phyloP scores from a whole-genome alignment of 169 alveolate species.

The Plasmodium cynomolgi region DNA sequence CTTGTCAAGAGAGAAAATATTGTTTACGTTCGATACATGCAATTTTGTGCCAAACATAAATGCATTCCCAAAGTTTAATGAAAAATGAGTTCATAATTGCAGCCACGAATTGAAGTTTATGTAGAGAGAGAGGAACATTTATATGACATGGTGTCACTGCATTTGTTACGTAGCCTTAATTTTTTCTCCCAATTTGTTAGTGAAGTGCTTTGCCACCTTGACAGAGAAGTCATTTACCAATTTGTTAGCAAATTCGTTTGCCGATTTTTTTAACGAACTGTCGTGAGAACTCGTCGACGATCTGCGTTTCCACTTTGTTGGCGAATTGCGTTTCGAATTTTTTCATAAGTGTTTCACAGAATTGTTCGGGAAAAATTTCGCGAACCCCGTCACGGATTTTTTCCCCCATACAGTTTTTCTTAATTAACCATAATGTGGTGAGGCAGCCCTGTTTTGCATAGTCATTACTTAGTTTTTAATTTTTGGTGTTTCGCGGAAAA shows the following conservation, averaged over 20 bases:
- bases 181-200: background rate
- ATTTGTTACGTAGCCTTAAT: conserved; percentile 2
- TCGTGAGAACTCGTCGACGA: background rate
- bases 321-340: background rate
- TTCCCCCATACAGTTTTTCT: background rate
- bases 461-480: background rate
- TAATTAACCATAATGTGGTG: background rate
- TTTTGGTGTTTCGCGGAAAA: background rate
- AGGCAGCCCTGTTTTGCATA: background rate
- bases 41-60: conserved; percentile 10
- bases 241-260: background rate
- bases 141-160: background rate
- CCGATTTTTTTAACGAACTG: background rate
- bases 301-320: background rate
- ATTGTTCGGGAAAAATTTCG: background rate
- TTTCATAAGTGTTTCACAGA: background rate
- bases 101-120: background rate
- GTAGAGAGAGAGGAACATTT: conserved; percentile 10
- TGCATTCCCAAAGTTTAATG: background rate
- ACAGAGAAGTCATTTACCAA: background rate
- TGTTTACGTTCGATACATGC: background rate
- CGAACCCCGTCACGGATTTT: background rate
- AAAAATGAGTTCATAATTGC: conserved; percentile 23
- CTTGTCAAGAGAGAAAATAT: background rate
- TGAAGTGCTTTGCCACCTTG: background rate